A percentile compares a stretch with the other conserved stretches of the same genome.
phyloP scores from a whole-genome alignment of 2,329 filamentous ascomycete species.

The Botrytis cinerea region DNA sequence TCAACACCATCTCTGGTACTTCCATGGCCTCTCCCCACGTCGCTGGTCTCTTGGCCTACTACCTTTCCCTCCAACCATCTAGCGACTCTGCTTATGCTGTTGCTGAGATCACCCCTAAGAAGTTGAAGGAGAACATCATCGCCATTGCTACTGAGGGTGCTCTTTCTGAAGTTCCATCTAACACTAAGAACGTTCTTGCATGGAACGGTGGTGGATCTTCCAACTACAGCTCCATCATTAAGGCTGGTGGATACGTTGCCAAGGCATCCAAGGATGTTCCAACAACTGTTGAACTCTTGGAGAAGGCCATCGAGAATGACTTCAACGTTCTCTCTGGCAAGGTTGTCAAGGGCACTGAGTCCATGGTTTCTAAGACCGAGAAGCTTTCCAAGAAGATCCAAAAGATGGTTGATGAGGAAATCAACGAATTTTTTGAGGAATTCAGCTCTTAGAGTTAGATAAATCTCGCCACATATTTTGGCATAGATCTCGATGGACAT shows the following conservation, averaged over 20 bases:
- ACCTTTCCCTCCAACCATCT: constrained; percentile 91
- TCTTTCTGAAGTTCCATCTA: constrained; percentile 77
- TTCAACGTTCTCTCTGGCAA: constrained; percentile 57
- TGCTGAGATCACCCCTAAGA: constrained; percentile 84
- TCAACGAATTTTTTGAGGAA: constrained; percentile 61
- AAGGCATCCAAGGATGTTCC: constrained; percentile 52
- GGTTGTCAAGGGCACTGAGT: constrained; percentile 56
- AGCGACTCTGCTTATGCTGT: constrained; percentile 90
- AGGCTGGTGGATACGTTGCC: constrained; percentile 69
- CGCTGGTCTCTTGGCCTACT: constrained; percentile 94
- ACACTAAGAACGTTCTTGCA: constrained; percentile 92
- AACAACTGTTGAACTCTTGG: constrained; percentile 59
- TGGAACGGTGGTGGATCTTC: constrained; percentile 97
- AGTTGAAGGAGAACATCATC: constrained; percentile 90
- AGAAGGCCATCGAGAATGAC: constrained; percentile 61
- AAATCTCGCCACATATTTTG: constrained; percentile 30
- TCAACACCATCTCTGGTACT: constrained; percentile 99
- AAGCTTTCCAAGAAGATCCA: constrained; percentile 65
- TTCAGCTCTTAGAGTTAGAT: constrained; percentile 36
- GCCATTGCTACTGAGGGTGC: constrained; percentile 76
- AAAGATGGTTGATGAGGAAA: constrained; percentile 61
- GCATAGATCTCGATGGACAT: constrained; percentile 31
- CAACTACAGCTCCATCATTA: constrained; percentile 85
- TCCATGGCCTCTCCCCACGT: constrained; percentile 99
- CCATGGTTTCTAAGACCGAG: constrained; percentile 57